phyloP scores from a whole-genome alignment of 805 yeast genomes.

The Sugiyamaella lignohabitans region DNA sequence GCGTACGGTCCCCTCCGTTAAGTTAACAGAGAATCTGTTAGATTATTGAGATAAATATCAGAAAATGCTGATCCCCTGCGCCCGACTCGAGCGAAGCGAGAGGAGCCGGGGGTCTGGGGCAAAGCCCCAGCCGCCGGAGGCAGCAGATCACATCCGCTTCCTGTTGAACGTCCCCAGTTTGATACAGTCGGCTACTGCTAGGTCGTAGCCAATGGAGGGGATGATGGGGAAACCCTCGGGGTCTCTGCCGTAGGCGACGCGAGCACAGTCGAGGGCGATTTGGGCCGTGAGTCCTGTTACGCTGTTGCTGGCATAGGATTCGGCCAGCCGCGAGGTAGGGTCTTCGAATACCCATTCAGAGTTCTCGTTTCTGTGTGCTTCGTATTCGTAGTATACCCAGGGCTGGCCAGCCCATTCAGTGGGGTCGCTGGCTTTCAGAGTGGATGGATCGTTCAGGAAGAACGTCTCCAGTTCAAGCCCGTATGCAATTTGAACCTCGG shows the following conservation, averaged over 20 bases:
- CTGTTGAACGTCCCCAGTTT: background rate
- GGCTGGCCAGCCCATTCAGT: conserved; percentile 11
- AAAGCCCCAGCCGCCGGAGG: too few species aligned
- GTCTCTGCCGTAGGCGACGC: conserved; percentile 10
- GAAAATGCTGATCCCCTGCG: too few species aligned
- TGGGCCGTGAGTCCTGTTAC: conserved; percentile 20
- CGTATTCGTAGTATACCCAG: conserved; percentile 13
- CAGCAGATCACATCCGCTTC: background rate
- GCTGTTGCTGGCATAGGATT: conserved; percentile 1
- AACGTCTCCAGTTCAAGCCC: conserved; percentile 9
- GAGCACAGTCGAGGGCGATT: conserved; percentile 17
- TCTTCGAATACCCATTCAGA: conserved; percentile 15
- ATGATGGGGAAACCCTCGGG: conserved; percentile 6
- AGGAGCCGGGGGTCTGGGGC: too few species aligned
- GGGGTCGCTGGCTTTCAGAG: background rate
- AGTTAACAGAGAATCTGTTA: too few species aligned
- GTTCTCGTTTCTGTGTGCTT: background rate
- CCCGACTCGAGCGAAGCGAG: too few species aligned
- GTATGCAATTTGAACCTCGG: conserved; percentile 17
- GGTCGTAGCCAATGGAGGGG: conserved; percentile 13
- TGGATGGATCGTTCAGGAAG: conserved; percentile 1
- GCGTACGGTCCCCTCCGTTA: too few species aligned
- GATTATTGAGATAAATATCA: too few species aligned
- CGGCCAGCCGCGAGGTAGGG: conserved; percentile 4
- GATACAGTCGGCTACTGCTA: conserved; percentile 3